Base-by-base conservation (phyloP, 192 early-diverging fungal species). In the Gonapodya sp. region DNA sequence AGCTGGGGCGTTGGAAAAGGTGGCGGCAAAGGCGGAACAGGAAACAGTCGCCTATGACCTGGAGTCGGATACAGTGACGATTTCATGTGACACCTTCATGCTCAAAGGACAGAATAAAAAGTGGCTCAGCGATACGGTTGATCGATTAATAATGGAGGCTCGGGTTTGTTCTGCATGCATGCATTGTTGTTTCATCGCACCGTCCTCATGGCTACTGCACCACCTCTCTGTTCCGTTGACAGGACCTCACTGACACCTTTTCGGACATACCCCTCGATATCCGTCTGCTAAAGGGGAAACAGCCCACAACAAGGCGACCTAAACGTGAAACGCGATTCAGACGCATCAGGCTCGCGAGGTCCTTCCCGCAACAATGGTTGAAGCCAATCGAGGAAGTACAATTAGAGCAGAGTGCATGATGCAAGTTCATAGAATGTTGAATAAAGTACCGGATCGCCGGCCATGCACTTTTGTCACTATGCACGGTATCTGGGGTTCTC, bases 121-220 rank as follows among this genome's bases (percentile, higher is more conserved):
- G 30, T 77, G 34, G 30, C 75, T 77, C 18, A 77, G 75, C 75
- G 75, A 77, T 33, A 77, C 75, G 31, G 75, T 77, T 16, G 75
- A 77, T 31, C 75, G 75, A 18, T 34, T 77, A 33, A 77, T 77
- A 31, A 14, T 2, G 75, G 75, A 77, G 34, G 75, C 34, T 8
- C 16, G 31, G 75, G 75, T 77, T 18, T 18, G 75, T 77, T 31
- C 8, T 8, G 8, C 75, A 14, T 31, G 75, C 8, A 32, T 31
- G 8, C 75, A 24, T 24, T 24, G 24, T 24, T 64, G 24, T 16
- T 16, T 64, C 8, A 64, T 64, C 24, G 8, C 46, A 16, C 24
- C 24, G n/a, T n/a, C n/a, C n/a, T n/a, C n/a, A n/a, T n/a, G n/a
- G 46, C 46, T 24, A 64, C 46, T 64, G 24, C 8, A 64, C 24